A percentile compares a stretch with the other conserved stretches of the same genome.
phyloP scores from a whole-genome alignment of 768 basidiomycete species.

The Tylopilus sp. region DNA sequence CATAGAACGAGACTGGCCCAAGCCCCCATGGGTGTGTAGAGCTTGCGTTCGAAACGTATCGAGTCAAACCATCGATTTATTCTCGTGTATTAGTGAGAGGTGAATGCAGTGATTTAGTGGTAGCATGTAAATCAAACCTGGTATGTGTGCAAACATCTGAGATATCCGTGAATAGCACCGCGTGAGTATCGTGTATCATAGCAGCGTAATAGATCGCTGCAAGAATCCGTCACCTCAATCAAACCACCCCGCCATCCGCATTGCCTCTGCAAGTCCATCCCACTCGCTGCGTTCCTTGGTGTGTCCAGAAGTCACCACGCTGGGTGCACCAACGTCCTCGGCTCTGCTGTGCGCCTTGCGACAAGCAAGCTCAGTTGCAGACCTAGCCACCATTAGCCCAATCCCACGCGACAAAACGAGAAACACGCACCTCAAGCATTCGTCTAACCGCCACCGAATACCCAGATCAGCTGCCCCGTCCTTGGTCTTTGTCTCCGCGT shows the following conservation, averaged over 20 bases:
- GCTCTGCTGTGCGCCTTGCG: constrained; percentile 47
- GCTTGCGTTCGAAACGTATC: too few relatives aligned
- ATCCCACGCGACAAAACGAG: too few relatives aligned
- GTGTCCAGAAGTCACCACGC: constrained; percentile 11
- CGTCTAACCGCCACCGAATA: constrained; percentile 75
- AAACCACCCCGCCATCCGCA: constrained; percentile 76
- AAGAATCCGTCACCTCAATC: constrained; percentile 31
- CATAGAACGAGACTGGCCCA: too few relatives aligned
- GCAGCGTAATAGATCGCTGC: background rate
- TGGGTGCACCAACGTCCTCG: background rate
- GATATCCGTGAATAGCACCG: too few relatives aligned
- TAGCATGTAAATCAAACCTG: background rate
- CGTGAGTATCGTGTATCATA: background rate
- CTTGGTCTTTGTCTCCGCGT: constrained; percentile 30
- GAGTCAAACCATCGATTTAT: too few relatives aligned
- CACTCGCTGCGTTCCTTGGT: constrained; percentile 48
- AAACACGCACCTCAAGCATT: constrained; percentile 63
- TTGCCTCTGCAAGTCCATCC: constrained; percentile 70
- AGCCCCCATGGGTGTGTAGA: too few relatives aligned
- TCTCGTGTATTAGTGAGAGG: too few relatives aligned
- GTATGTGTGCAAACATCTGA: background rate
- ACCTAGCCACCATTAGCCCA: constrained; percentile 43
- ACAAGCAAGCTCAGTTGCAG: constrained; percentile 80
- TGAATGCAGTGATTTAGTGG: too few relatives aligned
- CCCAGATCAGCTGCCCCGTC: constrained; percentile 32